These are phyloP conservation scores for Glebionis coronaria DNA, from an alignment of 129 eudicot genomes.

Conservation along the genomic window DNA sequence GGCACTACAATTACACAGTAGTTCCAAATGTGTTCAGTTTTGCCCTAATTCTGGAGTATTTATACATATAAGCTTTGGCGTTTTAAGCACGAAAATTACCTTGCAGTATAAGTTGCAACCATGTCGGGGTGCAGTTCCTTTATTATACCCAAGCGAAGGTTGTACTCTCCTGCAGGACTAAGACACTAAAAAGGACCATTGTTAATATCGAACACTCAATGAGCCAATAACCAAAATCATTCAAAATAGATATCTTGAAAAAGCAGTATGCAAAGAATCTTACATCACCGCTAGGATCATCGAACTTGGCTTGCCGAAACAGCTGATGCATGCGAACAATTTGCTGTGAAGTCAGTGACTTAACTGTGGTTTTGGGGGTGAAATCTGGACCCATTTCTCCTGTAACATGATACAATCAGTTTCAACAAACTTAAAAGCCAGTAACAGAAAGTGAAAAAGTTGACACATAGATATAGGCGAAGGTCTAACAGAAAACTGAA, in stretches of 20 bases:
- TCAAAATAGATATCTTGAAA: background rate
- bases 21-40: constrained; percentile 15
- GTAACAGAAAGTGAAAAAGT: background rate
- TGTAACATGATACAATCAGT: constrained; percentile 34
- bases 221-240: constrained; percentile 4
- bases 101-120: constrained; percentile 99
- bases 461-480: too few species aligned
- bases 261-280: constrained; percentile 24
- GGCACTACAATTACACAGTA: constrained; percentile 53
- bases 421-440: background rate
- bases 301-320: constrained; percentile 99
- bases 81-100: constrained; percentile 39
- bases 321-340: constrained; percentile 98
- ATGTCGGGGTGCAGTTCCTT: constrained; percentile 98
- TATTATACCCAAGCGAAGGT: constrained; percentile 90
- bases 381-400: constrained; percentile 99
- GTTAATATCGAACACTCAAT: background rate
- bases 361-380: constrained; percentile 72
- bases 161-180: constrained; percentile 99
- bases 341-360: constrained; percentile 88
- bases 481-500: too few species aligned
- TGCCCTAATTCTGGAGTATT: background rate
- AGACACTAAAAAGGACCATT: constrained; percentile 61
- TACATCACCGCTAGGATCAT: constrained; percentile 99
- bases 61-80: constrained; percentile 14